A percentile compares a stretch with the other conserved stretches of the same genome.
phyloP scores from a whole-genome alignment of 2,329 filamentous ascomycete genomes.

The Botrytis cinerea region DNA sequence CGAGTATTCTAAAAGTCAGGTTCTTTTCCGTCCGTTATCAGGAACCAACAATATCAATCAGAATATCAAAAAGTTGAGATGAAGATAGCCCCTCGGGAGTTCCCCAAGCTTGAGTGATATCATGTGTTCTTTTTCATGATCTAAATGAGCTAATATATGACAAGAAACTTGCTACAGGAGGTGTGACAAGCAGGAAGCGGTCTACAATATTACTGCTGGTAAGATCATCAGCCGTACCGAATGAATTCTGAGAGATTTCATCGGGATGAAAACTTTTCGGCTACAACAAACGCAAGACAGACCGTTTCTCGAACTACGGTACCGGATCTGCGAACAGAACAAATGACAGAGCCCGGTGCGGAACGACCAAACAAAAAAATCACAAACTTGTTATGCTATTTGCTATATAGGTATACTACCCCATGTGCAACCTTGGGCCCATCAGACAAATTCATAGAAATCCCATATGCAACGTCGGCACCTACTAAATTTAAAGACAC shows the following conservation, averaged over 20 bases:
- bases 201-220: not conserved
- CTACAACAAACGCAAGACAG: not conserved
- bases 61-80: not conserved
- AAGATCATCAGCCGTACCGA: not conserved
- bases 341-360: not conserved
- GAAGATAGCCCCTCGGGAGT: not conserved
- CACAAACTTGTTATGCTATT: not conserved
- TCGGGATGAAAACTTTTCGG: not conserved
- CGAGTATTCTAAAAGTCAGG: not conserved
- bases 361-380: not conserved
- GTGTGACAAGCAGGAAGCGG: accelerated
- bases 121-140: not conserved
- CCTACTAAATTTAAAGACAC: not conserved
- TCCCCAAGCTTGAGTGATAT: not conserved
- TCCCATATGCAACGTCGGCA: not conserved
- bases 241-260: not conserved
- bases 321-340: not conserved
- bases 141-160: not conserved
- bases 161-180: not conserved
- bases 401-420: not conserved
- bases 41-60: not conserved
- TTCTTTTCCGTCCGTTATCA: not conserved
- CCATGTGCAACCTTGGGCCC: not conserved
- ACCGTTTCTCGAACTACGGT: not conserved
- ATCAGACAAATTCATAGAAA: not conserved